These are phyloP conservation scores for Venturia asperata DNA, from an alignment of 2,329 filamentous ascomycete species.

Conservation along the genomic window DNA sequence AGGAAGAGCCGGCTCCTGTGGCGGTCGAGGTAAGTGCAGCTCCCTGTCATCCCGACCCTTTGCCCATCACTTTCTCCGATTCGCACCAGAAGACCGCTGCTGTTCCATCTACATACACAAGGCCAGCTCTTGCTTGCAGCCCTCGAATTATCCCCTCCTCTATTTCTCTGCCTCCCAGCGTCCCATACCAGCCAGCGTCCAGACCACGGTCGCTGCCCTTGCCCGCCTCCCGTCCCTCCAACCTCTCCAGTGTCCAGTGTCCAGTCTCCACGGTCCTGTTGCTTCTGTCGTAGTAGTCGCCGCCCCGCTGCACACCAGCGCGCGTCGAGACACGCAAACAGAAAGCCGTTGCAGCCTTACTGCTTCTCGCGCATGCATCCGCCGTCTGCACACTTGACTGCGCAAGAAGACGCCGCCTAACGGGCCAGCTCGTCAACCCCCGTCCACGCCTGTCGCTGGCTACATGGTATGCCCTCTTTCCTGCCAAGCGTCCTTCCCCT, in stretches of 20 bases:
- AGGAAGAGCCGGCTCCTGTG: conserved; percentile 40
- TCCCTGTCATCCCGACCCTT: conserved; percentile 25
- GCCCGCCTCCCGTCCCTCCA: neutral
- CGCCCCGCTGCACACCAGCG: too few relatives aligned
- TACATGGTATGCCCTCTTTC: conserved; percentile 39
- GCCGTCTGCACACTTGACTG: conserved; percentile 29
- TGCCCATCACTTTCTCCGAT: conserved; percentile 14
- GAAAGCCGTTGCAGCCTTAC: conserved; percentile 21
- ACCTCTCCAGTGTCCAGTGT: too few relatives aligned
- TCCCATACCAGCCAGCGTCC: neutral
- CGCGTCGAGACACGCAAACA: conserved; percentile 9
- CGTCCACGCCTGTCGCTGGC: conserved; percentile 30
- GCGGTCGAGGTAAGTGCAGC: conserved; percentile 37
- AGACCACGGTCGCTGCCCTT: neutral
- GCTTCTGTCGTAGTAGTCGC: neutral
- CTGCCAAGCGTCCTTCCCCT: conserved; percentile 26
- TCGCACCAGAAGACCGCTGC: conserved; percentile 9
- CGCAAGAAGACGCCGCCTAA: conserved; percentile 31
- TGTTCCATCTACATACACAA: conserved; percentile 15
- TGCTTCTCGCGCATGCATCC: conserved; percentile 30
- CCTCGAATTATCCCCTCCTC: conserved; percentile 6
- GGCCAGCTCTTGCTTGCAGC: conserved; percentile 15
- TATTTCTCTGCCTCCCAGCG: conserved; percentile 3
- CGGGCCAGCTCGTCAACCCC: conserved; percentile 26
- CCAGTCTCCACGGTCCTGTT: too few relatives aligned